Evolutionary conservation across 2,329 filamentous ascomycete genomes (phyloP), one percentile per base, ranked within the genome.

Genomic region (Exophiala sideris): DNA sequence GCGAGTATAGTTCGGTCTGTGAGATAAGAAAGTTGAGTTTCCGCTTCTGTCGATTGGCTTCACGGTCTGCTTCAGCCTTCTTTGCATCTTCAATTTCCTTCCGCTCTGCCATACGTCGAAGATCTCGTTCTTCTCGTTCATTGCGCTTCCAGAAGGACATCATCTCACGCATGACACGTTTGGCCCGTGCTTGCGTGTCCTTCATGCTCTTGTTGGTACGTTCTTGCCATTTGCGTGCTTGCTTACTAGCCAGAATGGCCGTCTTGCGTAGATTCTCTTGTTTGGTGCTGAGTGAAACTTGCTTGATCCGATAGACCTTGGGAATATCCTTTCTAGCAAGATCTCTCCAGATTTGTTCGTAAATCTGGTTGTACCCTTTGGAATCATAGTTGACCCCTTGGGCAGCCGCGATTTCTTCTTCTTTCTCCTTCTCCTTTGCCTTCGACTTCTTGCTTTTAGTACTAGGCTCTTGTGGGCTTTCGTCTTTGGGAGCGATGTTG

Each of bases 11-110:
- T 70, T 99, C 94, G 1, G 94, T 99, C 75, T 99, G 94, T 1
- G 92, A 96, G 71, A 99, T 99, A 60, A 99, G 81, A 80, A 99
- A 99, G 75, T 99, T 97, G 70, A 99, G 88, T 77, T 99, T 99
- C 66, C 94, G 86, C 82, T 95, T 96, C 76, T 99, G 94, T 61
- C 94, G 84, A 64, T 95, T 95, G 12, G 94, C 91, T 81, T 99
- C 94, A 62, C 95, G 91, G 65, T 97, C 94, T 4, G 94, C 94
- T 76, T 99, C 94, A 56, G 92, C 91, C 74, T 92, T 95, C 73
- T 94, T 91, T 14, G 94, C 94, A 66, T 94, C 95, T 70, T 99
- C 94, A 45, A 99, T 82, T 74, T 97, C 94, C 70, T 96, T 91
- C 70, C 87, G 89, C 77, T 99, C 94, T 4, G 94, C 94, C 48